These are phyloP conservation scores for Mycosphaerella sp. DNA, from an alignment of 2,329 filamentous ascomycete genomes.

Conservation along the genomic window DNA sequence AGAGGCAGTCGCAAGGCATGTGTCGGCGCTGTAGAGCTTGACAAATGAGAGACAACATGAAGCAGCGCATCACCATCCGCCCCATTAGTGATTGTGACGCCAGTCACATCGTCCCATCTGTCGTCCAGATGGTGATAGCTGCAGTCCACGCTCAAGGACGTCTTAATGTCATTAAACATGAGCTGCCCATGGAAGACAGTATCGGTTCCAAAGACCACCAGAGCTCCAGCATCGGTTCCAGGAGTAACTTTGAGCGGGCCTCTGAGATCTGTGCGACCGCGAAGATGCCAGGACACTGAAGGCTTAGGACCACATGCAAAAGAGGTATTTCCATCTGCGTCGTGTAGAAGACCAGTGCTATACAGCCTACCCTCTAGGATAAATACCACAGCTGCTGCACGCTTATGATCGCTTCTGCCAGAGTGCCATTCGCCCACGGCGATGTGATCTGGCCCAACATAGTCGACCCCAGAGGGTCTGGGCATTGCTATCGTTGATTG, in stretches of 20 bases:
- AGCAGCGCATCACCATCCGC: conserved; percentile 21
- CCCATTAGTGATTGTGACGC: conserved; percentile 29
- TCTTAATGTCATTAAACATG: conserved; percentile 11
- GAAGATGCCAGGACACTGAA: conserved; percentile 1
- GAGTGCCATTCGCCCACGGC: conserved; percentile 11
- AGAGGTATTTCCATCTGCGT: neutral
- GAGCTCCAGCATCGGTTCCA: conserved; percentile 10
- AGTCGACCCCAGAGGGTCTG: neutral
- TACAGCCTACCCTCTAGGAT: conserved; percentile 16
- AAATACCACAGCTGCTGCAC: conserved; percentile 11
- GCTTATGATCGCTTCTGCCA: neutral
- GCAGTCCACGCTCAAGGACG: neutral
- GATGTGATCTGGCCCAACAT: conserved; percentile 9
- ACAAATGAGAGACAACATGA: conserved; percentile 37
- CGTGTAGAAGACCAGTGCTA: conserved; percentile 1
- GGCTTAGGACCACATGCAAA: neutral
- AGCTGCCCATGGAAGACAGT: conserved; percentile 26
- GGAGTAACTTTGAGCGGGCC: conserved; percentile 24
- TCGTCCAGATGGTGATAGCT: conserved; percentile 35
- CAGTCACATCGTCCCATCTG: conserved; percentile 41
- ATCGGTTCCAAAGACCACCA: conserved; percentile 33
- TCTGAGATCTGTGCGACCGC: conserved; percentile 8
- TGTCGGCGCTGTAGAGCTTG: conserved; percentile 34
- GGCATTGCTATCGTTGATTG: neutral
- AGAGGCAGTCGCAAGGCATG: conserved; percentile 32